A percentile compares a stretch with the other conserved stretches of the same genome.
These are phyloP conservation scores for Pyrus pyrifolia DNA, from an alignment of 306 rosid species.

Conservation along the genomic window DNA sequence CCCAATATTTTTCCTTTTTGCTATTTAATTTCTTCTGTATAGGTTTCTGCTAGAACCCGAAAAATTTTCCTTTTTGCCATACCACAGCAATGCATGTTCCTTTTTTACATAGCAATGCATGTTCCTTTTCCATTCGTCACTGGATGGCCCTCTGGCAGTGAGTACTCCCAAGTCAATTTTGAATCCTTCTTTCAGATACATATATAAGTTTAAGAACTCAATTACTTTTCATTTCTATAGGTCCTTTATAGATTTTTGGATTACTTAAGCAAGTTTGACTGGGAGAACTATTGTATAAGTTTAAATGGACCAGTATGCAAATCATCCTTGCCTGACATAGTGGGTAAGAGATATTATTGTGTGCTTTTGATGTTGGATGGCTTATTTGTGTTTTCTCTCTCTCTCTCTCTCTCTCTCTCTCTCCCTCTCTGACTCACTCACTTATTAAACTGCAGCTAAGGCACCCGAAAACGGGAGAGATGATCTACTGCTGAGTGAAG, in stretches of 20 bases:
- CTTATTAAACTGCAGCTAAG: no score
- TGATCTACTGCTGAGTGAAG: no score
- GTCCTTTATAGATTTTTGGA: slow-evolving; percentile 79
- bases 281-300: slow-evolving; percentile 82
- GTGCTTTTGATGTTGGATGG: slow-evolving; percentile 9
- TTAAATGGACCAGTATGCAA: slow-evolving; percentile 73
- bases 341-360: slow-evolving; percentile 40
- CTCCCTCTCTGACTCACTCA: no score
- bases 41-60: no score
- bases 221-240: slow-evolving; percentile 27
- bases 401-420: no score
- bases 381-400: background rate
- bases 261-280: slow-evolving; percentile 83
- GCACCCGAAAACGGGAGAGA: no score
- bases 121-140: slow-evolving; percentile 40
- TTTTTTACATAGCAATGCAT: no score
- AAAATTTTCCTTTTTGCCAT: no score
- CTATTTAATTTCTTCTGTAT: no score
- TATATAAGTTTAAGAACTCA: background rate
- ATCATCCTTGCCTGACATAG: slow-evolving; percentile 58
- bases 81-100: no score
- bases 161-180: slow-evolving; percentile 26
- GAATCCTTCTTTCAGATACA: background rate
- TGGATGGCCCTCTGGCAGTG: slow-evolving; percentile 74
- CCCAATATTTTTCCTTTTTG: no score